Percentiles rank a stretch among this genome's conserved stretches.
Evolutionary conservation across 163 green algal species (phyloP).

Genomic region (Dunaliella salina): DNA sequence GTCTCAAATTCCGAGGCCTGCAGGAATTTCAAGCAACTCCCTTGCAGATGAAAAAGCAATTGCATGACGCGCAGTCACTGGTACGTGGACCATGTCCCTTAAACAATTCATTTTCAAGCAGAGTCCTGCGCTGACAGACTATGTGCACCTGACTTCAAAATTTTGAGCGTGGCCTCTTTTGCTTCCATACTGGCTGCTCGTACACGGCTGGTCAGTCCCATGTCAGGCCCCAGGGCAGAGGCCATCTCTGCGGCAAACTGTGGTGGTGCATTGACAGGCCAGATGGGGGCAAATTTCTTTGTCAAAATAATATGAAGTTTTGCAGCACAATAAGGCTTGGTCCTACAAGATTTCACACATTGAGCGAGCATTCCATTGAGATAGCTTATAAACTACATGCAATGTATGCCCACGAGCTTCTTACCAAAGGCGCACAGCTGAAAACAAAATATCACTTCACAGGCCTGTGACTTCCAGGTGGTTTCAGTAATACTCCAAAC

Average conservation of each 20-base stretch:
- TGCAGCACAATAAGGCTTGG: no score
- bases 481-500: no score
- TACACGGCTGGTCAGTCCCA: neutral
- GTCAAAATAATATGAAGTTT: no score
- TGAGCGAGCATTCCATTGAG: no score
- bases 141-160: neutral
- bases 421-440: no score
- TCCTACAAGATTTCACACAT: no score
- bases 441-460: no score
- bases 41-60: neutral
- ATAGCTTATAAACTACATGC: no score
- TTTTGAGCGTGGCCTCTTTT: neutral
- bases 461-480: no score
- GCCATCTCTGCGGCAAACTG: neutral
- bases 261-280: neutral
- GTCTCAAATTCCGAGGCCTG: neutral
- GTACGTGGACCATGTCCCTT: neutral
- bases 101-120: neutral
- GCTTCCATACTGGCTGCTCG: neutral
- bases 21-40: neutral
- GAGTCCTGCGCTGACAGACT: neutral
- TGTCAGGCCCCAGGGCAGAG: neutral
- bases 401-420: no score
- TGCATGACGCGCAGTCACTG: neutral
- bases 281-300: no score